These are phyloP conservation scores for Amaranthus cruentus DNA, from an alignment of 148 eudicot species.

Conservation along the genomic window DNA sequence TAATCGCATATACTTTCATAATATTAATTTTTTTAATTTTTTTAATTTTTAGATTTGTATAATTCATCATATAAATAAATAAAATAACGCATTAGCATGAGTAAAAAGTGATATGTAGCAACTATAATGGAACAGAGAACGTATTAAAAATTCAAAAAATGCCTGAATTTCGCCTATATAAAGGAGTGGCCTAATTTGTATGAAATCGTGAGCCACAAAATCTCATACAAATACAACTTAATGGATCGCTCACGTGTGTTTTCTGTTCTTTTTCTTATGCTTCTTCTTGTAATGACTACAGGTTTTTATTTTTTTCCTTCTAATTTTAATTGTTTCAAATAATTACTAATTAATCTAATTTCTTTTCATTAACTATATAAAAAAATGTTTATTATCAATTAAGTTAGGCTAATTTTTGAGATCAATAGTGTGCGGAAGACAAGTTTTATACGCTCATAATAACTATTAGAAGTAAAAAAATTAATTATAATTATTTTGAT, in stretches of 20 bases:
- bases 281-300: slow-evolving; percentile 29
- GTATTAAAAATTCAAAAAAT: background rate
- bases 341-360: background rate
- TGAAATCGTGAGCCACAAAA: slow-evolving; percentile 2
- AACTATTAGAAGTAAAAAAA: too few relatives aligned
- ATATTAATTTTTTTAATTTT: too few relatives aligned
- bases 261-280: slow-evolving; percentile 23
- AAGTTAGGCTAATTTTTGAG: background rate
- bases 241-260: slow-evolving; percentile 31
- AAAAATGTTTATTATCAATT: background rate
- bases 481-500: too few relatives aligned
- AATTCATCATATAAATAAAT: too few relatives aligned
- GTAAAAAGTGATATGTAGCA: background rate
- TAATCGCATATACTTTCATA: too few relatives aligned
- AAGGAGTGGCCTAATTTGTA: background rate
- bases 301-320: slow-evolving; percentile 5
- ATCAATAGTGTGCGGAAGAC: background rate
- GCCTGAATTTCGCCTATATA: slow-evolving; percentile 1
- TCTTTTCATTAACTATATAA: too few relatives aligned
- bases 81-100: background rate
- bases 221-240: background rate
- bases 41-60: too few relatives aligned
- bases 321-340: background rate
- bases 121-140: background rate
- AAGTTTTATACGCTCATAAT: background rate